Conservation (phyloP, 345 rosid species). For the Eucalyptus regnans region DNA sequence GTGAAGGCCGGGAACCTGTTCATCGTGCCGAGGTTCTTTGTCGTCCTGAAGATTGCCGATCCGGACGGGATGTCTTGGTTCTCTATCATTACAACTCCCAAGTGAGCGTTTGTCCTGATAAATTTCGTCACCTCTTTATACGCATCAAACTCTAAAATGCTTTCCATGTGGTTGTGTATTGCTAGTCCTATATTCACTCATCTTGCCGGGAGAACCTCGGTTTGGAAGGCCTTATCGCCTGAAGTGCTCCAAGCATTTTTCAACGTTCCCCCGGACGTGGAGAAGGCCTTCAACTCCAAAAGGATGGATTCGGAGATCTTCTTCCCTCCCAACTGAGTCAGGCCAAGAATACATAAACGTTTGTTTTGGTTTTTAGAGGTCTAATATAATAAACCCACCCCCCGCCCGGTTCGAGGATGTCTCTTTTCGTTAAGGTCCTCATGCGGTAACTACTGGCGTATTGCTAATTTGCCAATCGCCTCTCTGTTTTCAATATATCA, state of each 20-base stretch:
- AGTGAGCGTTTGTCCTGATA: slow-evolving; percentile 25
- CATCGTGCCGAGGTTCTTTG: slow-evolving; percentile 85
- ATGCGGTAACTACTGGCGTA: too few species aligned
- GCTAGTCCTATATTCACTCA: slow-evolving; percentile 90
- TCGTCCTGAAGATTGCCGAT: slow-evolving; percentile 74
- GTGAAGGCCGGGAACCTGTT: slow-evolving; percentile 63
- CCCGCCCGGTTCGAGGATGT: background rate
- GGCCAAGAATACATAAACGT: background rate
- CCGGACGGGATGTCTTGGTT: slow-evolving; percentile 85
- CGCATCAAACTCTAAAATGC: background rate
- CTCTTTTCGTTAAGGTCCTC: background rate
- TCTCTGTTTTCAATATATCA: background rate
- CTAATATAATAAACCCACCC: background rate
- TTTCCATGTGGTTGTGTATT: background rate
- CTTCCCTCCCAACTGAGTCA: slow-evolving; percentile 56
- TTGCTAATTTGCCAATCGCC: too few species aligned
- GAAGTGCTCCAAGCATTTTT: slow-evolving; percentile 71
- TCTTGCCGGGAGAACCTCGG: slow-evolving; percentile 73
- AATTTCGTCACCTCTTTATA: too few species aligned
- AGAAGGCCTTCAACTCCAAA: slow-evolving; percentile 55
- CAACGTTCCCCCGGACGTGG: slow-evolving; percentile 43
- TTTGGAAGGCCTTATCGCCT: slow-evolving; percentile 78
- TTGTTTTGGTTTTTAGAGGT: background rate
- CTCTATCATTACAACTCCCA: slow-evolving; percentile 81
- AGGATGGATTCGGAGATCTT: slow-evolving; percentile 62